Conservation (phyloP, 306 rosid genomes). For the Lithocarpus polystachyus region DNA sequence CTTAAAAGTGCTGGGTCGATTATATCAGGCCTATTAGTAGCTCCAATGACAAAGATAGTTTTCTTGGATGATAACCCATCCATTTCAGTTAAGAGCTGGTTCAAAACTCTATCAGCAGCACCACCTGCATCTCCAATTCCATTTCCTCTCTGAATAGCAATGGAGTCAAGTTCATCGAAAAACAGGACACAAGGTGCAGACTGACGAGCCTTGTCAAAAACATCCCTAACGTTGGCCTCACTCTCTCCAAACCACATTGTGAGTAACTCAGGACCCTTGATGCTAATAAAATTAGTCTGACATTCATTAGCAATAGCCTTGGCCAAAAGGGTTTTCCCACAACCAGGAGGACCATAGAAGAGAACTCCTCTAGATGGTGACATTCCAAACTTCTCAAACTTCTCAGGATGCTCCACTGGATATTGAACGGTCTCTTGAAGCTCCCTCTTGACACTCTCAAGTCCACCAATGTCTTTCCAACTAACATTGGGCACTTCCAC, state of each 20-base stretch:
- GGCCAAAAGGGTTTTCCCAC: neutral
- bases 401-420: neutral
- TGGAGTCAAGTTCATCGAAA: too few species aligned
- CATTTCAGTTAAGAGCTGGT: neutral
- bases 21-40: neutral
- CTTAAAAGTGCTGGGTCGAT: neutral
- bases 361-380: neutral
- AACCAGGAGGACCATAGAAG: neutral
- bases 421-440: neutral
- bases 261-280: neutral
- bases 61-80: neutral
- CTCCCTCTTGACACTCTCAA: neutral
- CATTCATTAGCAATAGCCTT: neutral
- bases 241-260: conserved; percentile 2
- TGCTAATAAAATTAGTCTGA: neutral
- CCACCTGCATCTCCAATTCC: neutral
- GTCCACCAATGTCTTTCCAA: neutral
- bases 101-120: neutral
- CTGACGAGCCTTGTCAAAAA: too few species aligned
- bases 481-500: neutral
- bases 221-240: neutral
- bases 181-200: too few species aligned
- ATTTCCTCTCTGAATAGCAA: too few species aligned
- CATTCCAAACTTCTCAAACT: neutral
- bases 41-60: neutral